A percentile compares a stretch with the other conserved stretches of the same genome.
These are phyloP conservation scores for Saccharum spontaneum DNA, from an alignment of 176 grass and related monocot genomes.

Conservation along the genomic window DNA sequence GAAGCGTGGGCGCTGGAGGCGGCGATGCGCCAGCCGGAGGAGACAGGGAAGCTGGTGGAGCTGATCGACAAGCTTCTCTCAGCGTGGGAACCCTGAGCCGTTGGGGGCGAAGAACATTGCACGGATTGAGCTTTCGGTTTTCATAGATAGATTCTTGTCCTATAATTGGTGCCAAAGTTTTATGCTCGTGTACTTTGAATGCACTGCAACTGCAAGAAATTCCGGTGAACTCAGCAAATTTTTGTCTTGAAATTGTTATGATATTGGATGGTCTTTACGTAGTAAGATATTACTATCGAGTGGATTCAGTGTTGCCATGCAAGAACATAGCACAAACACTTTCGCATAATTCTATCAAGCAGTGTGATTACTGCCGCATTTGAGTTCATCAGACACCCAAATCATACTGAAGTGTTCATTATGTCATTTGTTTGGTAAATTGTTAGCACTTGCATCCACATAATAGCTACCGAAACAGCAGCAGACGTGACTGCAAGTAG, in stretches of 20 bases:
- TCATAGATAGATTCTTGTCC: background rate
- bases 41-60: slow-evolving; percentile 25
- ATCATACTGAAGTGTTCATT: no score
- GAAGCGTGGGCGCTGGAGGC: slow-evolving; percentile 44
- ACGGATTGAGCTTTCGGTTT: background rate
- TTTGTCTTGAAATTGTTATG: background rate
- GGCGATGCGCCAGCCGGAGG: slow-evolving; percentile 40
- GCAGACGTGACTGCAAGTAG: background rate
- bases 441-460: no score
- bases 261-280: background rate
- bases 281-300: background rate
- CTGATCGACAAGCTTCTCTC: slow-evolving; percentile 44
- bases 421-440: no score
- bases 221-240: background rate
- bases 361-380: background rate
- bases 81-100: slow-evolving; percentile 40
- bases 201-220: background rate
- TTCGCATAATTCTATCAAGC: background rate
- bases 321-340: background rate
- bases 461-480: no score
- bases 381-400: background rate
- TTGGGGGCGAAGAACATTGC: background rate
- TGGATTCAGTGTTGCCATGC: background rate
- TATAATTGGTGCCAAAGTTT: background rate
- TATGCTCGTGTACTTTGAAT: background rate